phyloP scores from a whole-genome alignment of 2,329 filamentous ascomycete species.

The Delphinella strobiligena region DNA sequence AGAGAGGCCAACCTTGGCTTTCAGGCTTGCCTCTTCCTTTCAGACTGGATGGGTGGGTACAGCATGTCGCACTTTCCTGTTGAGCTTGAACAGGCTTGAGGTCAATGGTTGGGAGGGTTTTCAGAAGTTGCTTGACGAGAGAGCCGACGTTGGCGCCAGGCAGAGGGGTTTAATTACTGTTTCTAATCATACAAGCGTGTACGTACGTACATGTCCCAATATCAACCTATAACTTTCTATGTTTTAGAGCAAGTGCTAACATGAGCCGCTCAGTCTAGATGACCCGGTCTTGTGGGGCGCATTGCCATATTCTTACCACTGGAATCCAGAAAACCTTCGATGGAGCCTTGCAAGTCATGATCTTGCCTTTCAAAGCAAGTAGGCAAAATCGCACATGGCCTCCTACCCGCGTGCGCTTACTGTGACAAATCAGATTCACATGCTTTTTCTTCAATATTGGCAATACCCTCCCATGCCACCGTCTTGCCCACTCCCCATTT shows the following conservation, averaged over 20 bases:
- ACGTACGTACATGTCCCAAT: slow-evolving; percentile 46
- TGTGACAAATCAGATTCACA: slow-evolving; percentile 40
- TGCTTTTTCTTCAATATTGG: slow-evolving; percentile 77
- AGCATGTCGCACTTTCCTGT: slow-evolving; percentile 63
- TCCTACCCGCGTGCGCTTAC: background rate
- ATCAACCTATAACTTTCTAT: too few species aligned
- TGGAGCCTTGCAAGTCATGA: slow-evolving; percentile 91
- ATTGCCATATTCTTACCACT: slow-evolving; percentile 61
- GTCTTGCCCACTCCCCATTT: slow-evolving; percentile 60
- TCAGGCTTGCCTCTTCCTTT: slow-evolving; percentile 61
- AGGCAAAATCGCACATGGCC: slow-evolving; percentile 15
- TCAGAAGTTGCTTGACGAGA: slow-evolving; percentile 59
- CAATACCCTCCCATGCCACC: slow-evolving; percentile 83
- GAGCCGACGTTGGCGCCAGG: slow-evolving; percentile 53
- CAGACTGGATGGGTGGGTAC: slow-evolving; percentile 63
- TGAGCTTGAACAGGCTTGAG: slow-evolving; percentile 61
- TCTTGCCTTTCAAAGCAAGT: slow-evolving; percentile 87
- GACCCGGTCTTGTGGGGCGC: slow-evolving; percentile 92
- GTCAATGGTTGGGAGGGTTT: slow-evolving; percentile 67
- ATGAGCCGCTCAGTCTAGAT: slow-evolving; percentile 53
- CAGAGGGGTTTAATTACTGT: slow-evolving; percentile 75
- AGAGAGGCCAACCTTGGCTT: slow-evolving; percentile 49
- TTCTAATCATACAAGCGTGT: slow-evolving; percentile 83
- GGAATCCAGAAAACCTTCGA: slow-evolving; percentile 62
- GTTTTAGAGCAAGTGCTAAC: too few species aligned